phyloP scores from a whole-genome alignment of 73 alveolate genomes.

The Effrenium voratum region DNA sequence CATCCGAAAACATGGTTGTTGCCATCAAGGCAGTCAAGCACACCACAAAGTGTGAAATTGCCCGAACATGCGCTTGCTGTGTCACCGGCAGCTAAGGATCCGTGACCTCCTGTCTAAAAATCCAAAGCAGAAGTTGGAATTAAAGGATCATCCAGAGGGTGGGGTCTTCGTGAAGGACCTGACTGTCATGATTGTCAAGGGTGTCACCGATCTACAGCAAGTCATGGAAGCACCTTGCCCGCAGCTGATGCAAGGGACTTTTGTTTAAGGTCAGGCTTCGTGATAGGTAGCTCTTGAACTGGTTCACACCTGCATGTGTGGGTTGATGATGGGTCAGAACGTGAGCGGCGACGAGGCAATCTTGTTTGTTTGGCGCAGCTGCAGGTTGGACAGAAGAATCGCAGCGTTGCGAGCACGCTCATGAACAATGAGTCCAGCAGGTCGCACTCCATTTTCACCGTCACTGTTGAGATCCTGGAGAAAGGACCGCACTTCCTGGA shows the following conservation, averaged over 20 bases:
- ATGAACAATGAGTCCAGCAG: constrained; percentile 97
- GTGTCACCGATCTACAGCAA: constrained; percentile 96
- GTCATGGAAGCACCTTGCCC: constrained; percentile 67
- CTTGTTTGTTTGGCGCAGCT: neutral
- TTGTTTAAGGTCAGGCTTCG: neutral
- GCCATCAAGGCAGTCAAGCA: no score
- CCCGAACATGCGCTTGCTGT: no score
- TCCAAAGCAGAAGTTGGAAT: constrained; percentile 96
- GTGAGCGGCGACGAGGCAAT: neutral
- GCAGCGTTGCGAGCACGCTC: constrained; percentile 98
- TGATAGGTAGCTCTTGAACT: neutral
- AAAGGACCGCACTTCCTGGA: no score
- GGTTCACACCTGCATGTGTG: neutral
- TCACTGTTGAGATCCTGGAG: constrained; percentile 96
- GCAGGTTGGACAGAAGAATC: constrained; percentile 96
- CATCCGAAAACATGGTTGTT: no score
- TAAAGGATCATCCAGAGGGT: constrained; percentile 97
- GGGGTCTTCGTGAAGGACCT: constrained; percentile 97
- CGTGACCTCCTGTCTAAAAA: constrained; percentile 96
- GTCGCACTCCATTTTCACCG: constrained; percentile 97
- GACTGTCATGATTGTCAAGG: constrained; percentile 96
- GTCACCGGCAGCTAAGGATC: constrained; percentile 95
- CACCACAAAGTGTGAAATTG: no score
- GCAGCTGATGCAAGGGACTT: neutral
- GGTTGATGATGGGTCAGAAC: neutral